phyloP scores from a whole-genome alignment of 805 yeast genomes.

The Diddensiella transvaalensis region DNA sequence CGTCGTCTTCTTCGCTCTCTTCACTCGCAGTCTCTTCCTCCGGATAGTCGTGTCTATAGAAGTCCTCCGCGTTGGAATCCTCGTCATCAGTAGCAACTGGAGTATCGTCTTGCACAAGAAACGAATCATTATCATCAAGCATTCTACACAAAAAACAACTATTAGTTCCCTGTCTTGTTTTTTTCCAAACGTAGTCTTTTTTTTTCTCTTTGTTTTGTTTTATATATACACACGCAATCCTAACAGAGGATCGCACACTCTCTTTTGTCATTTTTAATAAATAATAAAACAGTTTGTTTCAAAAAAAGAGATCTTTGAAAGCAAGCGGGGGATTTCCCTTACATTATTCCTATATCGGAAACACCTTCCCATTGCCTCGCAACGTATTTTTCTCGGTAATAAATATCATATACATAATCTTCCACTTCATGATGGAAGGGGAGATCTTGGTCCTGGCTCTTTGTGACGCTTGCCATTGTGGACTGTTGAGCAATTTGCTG shows the following conservation, averaged over 20 bases:
- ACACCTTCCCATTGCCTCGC: conserved; percentile 39
- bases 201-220: not conserved
- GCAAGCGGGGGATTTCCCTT: conserved; percentile 17
- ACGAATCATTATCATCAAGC: conserved; percentile 37
- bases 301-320: not conserved
- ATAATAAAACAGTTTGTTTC: conserved; percentile 54
- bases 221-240: conserved; percentile 35
- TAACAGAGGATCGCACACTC: no score
- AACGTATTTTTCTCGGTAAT: conserved; percentile 57
- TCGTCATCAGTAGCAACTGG: conserved; percentile 34
- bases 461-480: conserved; percentile 9
- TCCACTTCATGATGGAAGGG: conserved; percentile 34
- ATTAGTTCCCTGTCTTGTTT: conserved; percentile 2
- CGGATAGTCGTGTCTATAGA: conserved; percentile 89
- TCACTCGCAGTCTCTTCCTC: conserved; percentile 70
- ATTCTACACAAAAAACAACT: conserved; percentile 15
- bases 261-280: no score
- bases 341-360: conserved; percentile 31
- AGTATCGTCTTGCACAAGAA: conserved; percentile 25
- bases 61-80: conserved; percentile 60
- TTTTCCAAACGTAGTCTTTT: not conserved
- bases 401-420: conserved; percentile 93
- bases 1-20: conserved; percentile 36
- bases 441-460: not conserved
- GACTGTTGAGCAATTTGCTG: not conserved